phyloP scores from a whole-genome alignment of 1,139 yeast genomes.

The Trichomonascaceae sp. region DNA sequence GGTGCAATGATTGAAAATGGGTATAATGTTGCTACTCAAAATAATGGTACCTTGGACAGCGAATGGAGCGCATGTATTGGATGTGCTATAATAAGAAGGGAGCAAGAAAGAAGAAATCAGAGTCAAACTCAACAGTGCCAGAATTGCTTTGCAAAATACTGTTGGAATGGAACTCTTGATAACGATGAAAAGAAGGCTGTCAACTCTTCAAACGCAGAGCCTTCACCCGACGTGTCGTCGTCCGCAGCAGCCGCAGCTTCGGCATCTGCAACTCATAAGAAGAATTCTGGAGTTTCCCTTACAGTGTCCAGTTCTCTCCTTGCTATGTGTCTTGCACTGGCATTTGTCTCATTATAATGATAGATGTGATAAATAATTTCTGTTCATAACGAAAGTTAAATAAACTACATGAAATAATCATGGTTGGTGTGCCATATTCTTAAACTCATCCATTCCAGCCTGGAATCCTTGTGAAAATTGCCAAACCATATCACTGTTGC shows the following conservation, averaged over 20 bases:
- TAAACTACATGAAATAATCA: background rate
- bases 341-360: background rate
- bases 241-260: background rate
- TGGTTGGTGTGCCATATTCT: background rate
- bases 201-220: conserved; percentile 16
- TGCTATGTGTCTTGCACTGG: background rate
- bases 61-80: conserved; percentile 80
- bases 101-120: conserved; percentile 58
- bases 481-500: conserved; percentile 58
- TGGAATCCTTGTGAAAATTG: conserved; percentile 85
- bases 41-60: conserved; percentile 63
- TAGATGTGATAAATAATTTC: background rate
- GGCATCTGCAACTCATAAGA: background rate
- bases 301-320: background rate
- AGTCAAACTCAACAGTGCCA: conserved; percentile 71
- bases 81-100: conserved; percentile 83
- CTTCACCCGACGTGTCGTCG: conserved; percentile 8
- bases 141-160: conserved; percentile 65
- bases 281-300: background rate
- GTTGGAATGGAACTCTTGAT: conserved; percentile 67
- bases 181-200: conserved; percentile 8
- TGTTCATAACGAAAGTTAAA: background rate
- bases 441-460: conserved; percentile 41
- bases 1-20: conserved; percentile 69
- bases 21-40: conserved; percentile 67